Evolutionary conservation across 768 basidiomycete species (phyloP).

Genomic region (Cystobasidium onofrii): DNA sequence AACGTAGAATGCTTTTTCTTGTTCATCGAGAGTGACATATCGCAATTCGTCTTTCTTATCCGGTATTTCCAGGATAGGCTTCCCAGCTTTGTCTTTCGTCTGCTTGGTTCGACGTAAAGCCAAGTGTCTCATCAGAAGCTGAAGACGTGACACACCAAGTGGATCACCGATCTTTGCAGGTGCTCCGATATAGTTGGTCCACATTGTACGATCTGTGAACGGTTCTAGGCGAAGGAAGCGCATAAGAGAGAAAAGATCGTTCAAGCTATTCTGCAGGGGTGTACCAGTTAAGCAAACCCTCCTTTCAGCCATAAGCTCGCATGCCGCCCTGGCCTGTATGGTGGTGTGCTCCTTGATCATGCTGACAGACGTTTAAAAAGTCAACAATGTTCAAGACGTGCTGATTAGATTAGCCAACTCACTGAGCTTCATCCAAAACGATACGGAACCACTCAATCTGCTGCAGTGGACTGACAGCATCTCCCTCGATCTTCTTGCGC

Average conservation of each 20-base stretch:
- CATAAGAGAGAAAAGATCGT: slow-evolving; percentile 93
- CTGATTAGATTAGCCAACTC: slow-evolving; percentile 9
- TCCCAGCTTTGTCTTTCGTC: slow-evolving; percentile 67
- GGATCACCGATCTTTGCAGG: slow-evolving; percentile 80
- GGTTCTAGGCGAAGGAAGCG: slow-evolving; percentile 88
- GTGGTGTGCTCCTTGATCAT: slow-evolving; percentile 95
- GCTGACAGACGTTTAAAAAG: slow-evolving; percentile 48
- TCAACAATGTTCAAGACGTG: not conserved
- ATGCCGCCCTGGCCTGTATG: slow-evolving; percentile 87
- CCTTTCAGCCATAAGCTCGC: slow-evolving; percentile 86
- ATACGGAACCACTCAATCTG: slow-evolving; percentile 79
- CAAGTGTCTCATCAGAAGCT: slow-evolving; percentile 93
- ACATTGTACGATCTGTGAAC: slow-evolving; percentile 82
- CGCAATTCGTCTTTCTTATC: slow-evolving; percentile 82
- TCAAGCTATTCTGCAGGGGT: slow-evolving; percentile 96
- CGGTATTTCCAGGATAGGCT: slow-evolving; percentile 76
- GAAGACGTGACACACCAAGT: slow-evolving; percentile 81
- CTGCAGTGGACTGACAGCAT: slow-evolving; percentile 66
- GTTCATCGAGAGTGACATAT: slow-evolving; percentile 69
- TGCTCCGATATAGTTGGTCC: slow-evolving; percentile 85
- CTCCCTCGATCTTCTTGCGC: slow-evolving; percentile 64
- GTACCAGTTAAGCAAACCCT: slow-evolving; percentile 94
- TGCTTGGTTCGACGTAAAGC: slow-evolving; percentile 96
- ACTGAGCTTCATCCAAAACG: slow-evolving; percentile 44
- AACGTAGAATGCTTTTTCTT: slow-evolving; percentile 79